Evolutionary conservation across 441 rosid species (phyloP).

Genomic region (Erodium moschatum): DNA sequence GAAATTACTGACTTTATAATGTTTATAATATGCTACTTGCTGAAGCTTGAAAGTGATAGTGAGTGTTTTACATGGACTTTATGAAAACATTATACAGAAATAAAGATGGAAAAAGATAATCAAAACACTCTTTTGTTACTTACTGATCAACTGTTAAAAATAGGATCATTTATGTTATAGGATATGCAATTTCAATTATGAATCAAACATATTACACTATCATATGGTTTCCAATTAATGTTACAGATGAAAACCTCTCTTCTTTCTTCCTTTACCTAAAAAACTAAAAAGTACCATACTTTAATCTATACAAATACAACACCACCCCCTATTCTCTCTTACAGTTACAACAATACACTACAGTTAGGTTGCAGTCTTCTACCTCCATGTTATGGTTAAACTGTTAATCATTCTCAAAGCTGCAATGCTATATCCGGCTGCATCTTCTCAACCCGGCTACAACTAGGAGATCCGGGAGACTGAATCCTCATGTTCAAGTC

Average conservation of each 20-base stretch:
- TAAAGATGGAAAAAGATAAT: too few relatives aligned
- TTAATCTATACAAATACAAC: background rate
- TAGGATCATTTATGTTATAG: too few relatives aligned
- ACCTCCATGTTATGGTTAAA: background rate
- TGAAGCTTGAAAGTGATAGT: too few relatives aligned
- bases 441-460: slow-evolving; percentile 23
- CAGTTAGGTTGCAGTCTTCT: background rate
- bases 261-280: background rate
- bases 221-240: too few relatives aligned
- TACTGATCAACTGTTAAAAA: too few relatives aligned
- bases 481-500: slow-evolving; percentile 84
- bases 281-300: background rate
- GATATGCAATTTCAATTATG: too few relatives aligned
- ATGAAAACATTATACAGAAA: too few relatives aligned
- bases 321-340: background rate
- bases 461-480: slow-evolving; percentile 66
- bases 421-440: slow-evolving; percentile 92
- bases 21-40: too few relatives aligned
- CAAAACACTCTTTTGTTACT: too few relatives aligned
- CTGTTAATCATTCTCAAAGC: slow-evolving; percentile 32
- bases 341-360: background rate
- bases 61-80: too few relatives aligned
- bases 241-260: background rate
- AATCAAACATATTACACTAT: too few relatives aligned
- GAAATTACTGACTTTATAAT: background rate